These are phyloP conservation scores for Chrysosporium queenslandicum DNA, from an alignment of 2,329 filamentous ascomycete species.

Conservation along the genomic window DNA sequence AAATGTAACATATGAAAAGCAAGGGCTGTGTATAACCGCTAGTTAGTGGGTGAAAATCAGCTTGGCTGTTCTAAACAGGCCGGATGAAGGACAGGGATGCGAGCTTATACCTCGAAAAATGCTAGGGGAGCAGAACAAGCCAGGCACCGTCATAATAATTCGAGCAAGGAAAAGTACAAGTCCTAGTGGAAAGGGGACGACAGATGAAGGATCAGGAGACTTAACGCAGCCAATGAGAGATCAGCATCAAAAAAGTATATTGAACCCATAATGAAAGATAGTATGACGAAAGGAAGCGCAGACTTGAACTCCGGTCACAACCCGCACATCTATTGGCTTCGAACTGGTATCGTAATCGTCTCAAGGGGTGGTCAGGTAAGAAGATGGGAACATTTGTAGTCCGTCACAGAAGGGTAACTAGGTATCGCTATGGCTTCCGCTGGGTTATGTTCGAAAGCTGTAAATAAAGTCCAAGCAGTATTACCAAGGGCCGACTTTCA, in stretches of 20 bases:
- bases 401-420: constrained; percentile 10
- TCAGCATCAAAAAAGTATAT: background rate
- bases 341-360: constrained; percentile 38
- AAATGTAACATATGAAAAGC: background rate
- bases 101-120: too few relatives aligned
- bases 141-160: background rate
- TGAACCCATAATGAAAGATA: background rate
- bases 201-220: background rate
- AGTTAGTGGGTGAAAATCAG: background rate
- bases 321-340: constrained; percentile 27
- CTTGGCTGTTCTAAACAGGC: background rate
- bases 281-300: constrained; percentile 2
- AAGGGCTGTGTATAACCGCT: background rate
- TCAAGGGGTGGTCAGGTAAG: constrained; percentile 24
- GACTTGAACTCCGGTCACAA: background rate
- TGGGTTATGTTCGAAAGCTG: background rate
- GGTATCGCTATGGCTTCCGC: constrained; percentile 13
- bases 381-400: constrained; percentile 2
- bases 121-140: too few relatives aligned
- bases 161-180: background rate
- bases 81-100: background rate
- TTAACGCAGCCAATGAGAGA: background rate
- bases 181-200: background rate
- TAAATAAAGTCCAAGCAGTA: background rate
- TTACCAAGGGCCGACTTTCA: constrained; percentile 50